phyloP scores from a whole-genome alignment of 352 stramenopile genomes.

The Thraustotheca clavata region DNA sequence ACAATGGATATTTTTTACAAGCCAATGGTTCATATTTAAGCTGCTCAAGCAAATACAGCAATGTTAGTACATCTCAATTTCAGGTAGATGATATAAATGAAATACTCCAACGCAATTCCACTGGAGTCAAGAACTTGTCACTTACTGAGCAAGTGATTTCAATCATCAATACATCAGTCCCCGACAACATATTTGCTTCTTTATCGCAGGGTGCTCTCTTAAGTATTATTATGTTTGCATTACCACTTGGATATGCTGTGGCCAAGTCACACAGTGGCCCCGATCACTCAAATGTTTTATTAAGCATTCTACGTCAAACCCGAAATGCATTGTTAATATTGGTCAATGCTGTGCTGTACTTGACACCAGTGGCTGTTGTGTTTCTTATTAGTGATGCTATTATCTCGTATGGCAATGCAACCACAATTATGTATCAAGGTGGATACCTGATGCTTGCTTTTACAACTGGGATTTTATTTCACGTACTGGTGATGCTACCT shows the following conservation, averaged over 20 bases:
- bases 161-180: slow-evolving; percentile 55
- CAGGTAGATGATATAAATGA: slow-evolving; percentile 39
- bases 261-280: slow-evolving; percentile 44
- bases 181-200: slow-evolving; percentile 59
- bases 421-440: slow-evolving; percentile 32
- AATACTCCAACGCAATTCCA: slow-evolving; percentile 36
- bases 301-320: slow-evolving; percentile 45
- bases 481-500: slow-evolving; percentile 35
- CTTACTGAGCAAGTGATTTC: slow-evolving; percentile 63
- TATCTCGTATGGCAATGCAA: slow-evolving; percentile 39
- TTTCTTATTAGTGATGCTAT: slow-evolving; percentile 67
- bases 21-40: slow-evolving; percentile 29
- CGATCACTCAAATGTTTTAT: slow-evolving; percentile 32
- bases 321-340: slow-evolving; percentile 64
- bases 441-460: slow-evolving; percentile 33
- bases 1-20: slow-evolving; percentile 35
- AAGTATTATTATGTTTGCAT: slow-evolving; percentile 65
- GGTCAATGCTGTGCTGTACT: slow-evolving; percentile 54
- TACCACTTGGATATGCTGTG: slow-evolving; percentile 56
- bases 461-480: slow-evolving; percentile 21
- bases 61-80: slow-evolving; percentile 29
- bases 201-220: slow-evolving; percentile 48
- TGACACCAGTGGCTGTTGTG: slow-evolving; percentile 61
- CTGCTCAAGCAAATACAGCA: slow-evolving; percentile 36
- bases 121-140: slow-evolving; percentile 31